Evolutionary conservation across 345 rosid genomes (phyloP).

Genomic region (Chamaenerion angustifolium): DNA sequence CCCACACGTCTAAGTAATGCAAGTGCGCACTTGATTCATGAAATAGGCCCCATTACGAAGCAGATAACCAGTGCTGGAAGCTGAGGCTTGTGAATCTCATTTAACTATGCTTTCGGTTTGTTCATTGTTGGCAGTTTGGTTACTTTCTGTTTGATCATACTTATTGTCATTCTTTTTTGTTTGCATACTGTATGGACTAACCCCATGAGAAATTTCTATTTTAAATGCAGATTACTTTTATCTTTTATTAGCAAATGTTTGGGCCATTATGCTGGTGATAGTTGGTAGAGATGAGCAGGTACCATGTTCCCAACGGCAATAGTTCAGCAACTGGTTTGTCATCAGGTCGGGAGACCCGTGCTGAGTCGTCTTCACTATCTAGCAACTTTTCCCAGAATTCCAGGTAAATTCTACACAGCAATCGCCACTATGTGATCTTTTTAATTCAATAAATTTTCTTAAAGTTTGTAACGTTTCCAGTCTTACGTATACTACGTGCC

Average conservation of each 20-base stretch:
- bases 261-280: conserved; percentile 75
- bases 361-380: conserved; percentile 67
- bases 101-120: too few relatives aligned
- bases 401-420: conserved; percentile 29
- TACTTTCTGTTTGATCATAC: too few relatives aligned
- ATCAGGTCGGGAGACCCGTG: conserved; percentile 66
- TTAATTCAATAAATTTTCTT: neutral
- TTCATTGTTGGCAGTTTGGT: too few relatives aligned
- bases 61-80: too few relatives aligned
- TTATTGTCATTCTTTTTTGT: too few relatives aligned
- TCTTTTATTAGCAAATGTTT: conserved; percentile 40
- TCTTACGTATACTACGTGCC: too few relatives aligned
- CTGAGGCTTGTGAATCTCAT: too few relatives aligned
- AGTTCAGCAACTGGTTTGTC: conserved; percentile 83
- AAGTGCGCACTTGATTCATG: too few relatives aligned
- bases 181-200: too few relatives aligned
- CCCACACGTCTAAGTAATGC: too few relatives aligned
- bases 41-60: too few relatives aligned
- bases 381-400: conserved; percentile 51
- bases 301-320: conserved; percentile 78
- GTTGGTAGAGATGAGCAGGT: conserved; percentile 98
- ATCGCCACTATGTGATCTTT: neutral
- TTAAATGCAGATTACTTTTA: conserved; percentile 23
- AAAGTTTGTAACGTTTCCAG: too few relatives aligned
- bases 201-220: conserved; percentile 1